Percentiles rank a stretch among this genome's conserved stretches.
These are phyloP conservation scores for Huntiella abstrusa DNA, from an alignment of 2,329 filamentous ascomycete species.

Conservation along the genomic window DNA sequence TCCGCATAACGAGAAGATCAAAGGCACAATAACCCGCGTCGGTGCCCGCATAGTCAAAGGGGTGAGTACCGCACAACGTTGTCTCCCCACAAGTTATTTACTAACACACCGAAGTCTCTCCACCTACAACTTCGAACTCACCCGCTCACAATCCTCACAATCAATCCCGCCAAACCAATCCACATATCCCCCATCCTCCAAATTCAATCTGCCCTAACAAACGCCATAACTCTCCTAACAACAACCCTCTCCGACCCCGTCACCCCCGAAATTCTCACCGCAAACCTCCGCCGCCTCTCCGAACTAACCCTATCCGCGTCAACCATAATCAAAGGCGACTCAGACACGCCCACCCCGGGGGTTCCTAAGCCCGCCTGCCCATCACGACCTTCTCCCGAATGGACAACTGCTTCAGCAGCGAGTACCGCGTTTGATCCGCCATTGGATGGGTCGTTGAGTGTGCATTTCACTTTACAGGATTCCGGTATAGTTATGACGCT, in stretches of 20 bases:
- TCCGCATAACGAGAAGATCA: slow-evolving; percentile 69
- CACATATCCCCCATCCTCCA: slow-evolving; percentile 51
- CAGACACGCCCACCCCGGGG: neutral
- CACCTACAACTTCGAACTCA: slow-evolving; percentile 59
- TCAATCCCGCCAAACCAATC: slow-evolving; percentile 31
- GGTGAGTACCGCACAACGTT: slow-evolving; percentile 28
- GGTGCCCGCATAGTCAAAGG: slow-evolving; percentile 86
- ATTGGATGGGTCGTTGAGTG: slow-evolving; percentile 45
- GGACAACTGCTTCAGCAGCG: slow-evolving; percentile 26
- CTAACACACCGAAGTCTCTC: slow-evolving; percentile 36
- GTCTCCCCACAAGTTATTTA: neutral
- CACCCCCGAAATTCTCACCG: slow-evolving; percentile 37
- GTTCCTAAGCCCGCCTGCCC: neutral
- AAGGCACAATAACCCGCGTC: slow-evolving; percentile 78
- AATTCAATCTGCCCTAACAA: slow-evolving; percentile 60
- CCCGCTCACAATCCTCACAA: slow-evolving; percentile 28
- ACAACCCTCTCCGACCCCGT: slow-evolving; percentile 43
- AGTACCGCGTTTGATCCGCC: slow-evolving; percentile 25
- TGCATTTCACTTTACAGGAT: slow-evolving; percentile 53
- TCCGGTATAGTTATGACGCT: slow-evolving; percentile 51
- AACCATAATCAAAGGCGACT: slow-evolving; percentile 33
- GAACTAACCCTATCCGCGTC: slow-evolving; percentile 33
- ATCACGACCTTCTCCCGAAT: slow-evolving; percentile 19
- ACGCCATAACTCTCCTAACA: slow-evolving; percentile 66
- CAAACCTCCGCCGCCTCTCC: slow-evolving; percentile 36